Base-by-base conservation (phyloP, 306 rosid species). In the Arachis stenosperma region DNA sequence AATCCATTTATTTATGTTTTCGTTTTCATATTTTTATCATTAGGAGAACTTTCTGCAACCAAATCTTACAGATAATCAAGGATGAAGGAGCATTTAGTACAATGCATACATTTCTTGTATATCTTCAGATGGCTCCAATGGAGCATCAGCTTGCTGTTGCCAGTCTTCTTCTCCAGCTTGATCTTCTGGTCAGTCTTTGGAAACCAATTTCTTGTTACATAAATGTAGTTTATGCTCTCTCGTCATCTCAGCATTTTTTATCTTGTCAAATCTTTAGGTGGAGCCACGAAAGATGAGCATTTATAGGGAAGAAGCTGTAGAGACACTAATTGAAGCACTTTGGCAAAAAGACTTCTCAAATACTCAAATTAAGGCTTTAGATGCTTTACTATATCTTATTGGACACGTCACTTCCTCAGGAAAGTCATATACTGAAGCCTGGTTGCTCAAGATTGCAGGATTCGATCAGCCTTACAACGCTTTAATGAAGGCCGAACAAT, bases 121-220 rank as follows among this genome's bases (percentile, higher is more conserved):
- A 91, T 83, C 98, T 93, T 78, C 97, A 89, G 84, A 91, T 84
- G 94, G 96, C 98, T 76, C 92, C 96, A n/a, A 87, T 86, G 85
- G 97, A 89, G 67, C 92, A 91, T 64, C 90, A 86, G 75, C 86
- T 85, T 66, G 81, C 88, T 56, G 75, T 86, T 60, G 92, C 96
- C 41, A 83, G 90, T 67, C 98, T 93, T 79, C 92, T 93, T 75
- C 92, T 93, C 77, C 98, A 93, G 86, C 90, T 93, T 76, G 98
- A 93, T 89, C 98, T 91, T 74, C 80, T 91, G 92, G 98, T 90
- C 78, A 76, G 88, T 61, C 76, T 79, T 78, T 41, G 5, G 52
- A 60, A 67, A 62, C 53, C 37, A 69, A 39, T 37, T 40, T 46
- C 29, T 67, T 42, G 54, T 51, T 22, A 51, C 54, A 79, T 14